Conservation (phyloP, 2,329 filamentous ascomycete genomes). For the Colletotrichum brevisporum region DNA sequence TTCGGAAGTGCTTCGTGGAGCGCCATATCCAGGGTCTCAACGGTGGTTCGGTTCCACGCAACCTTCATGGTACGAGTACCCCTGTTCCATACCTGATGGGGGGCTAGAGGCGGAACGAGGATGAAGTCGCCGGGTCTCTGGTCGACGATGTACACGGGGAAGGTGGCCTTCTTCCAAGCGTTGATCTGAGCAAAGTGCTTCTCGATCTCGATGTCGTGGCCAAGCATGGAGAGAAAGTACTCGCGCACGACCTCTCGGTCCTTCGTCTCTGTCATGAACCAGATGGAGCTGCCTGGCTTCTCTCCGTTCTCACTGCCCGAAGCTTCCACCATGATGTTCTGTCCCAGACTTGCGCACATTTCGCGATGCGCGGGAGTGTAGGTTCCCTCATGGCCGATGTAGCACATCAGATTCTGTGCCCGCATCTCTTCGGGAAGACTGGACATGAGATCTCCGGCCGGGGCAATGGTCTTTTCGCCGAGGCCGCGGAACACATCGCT, state of each 20-base stretch:
- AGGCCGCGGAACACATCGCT: slow-evolving; percentile 59
- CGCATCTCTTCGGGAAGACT: slow-evolving; percentile 89
- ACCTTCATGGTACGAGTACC: slow-evolving; percentile 97
- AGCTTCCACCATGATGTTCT: slow-evolving; percentile 98
- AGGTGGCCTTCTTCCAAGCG: slow-evolving; percentile 94
- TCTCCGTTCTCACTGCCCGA: slow-evolving; percentile 82
- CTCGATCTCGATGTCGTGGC: slow-evolving; percentile 97
- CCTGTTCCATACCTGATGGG: slow-evolving; percentile 98
- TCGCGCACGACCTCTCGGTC: slow-evolving; percentile 92
- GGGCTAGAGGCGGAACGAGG: slow-evolving; percentile 90
- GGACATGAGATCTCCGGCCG: slow-evolving; percentile 94
- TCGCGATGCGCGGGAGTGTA: slow-evolving; percentile 96
- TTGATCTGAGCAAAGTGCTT: slow-evolving; percentile 97
- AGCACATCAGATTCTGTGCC: slow-evolving; percentile 98
- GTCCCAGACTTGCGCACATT: slow-evolving; percentile 96
- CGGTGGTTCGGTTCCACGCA: slow-evolving; percentile 96
- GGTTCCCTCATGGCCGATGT: slow-evolving; percentile 96
- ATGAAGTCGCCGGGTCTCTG: slow-evolving; percentile 94
- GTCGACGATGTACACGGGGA: slow-evolving; percentile 92
- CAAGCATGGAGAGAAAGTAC: slow-evolving; percentile 92
- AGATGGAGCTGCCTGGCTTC: slow-evolving; percentile 89
- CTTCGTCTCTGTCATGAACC: slow-evolving; percentile 99
- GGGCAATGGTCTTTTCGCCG: slow-evolving; percentile 69
- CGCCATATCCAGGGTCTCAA: slow-evolving; percentile 90
- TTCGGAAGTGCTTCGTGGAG: slow-evolving; percentile 89